Conservation (phyloP, 1,139 yeast species). For the Pichia sp. region DNA sequence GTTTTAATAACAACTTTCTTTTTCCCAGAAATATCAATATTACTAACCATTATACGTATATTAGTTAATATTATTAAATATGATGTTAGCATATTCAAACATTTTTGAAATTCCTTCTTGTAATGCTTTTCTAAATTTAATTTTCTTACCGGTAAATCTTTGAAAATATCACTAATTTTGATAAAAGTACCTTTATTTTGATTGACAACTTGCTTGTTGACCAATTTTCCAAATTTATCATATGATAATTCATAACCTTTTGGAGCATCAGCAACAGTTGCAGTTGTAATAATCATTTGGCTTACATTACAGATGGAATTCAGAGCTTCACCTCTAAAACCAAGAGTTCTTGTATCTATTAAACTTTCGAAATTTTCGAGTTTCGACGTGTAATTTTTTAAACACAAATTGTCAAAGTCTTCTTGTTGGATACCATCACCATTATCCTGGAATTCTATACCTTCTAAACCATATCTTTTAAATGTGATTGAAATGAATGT, state of each 20-base stretch:
- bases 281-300: conserved; percentile 49
- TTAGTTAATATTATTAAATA: conserved; percentile 58
- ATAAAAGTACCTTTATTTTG: conserved; percentile 60
- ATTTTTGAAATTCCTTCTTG: conserved; percentile 66
- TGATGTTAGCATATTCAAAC: conserved; percentile 55
- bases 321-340: conserved; percentile 84
- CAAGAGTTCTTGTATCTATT: conserved; percentile 48
- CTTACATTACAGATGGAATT: conserved; percentile 58
- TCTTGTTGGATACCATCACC: conserved; percentile 62
- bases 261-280: conserved; percentile 46
- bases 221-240: conserved; percentile 46
- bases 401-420: conserved; percentile 59
- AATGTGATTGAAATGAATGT: conserved; percentile 52
- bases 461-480: conserved; percentile 68
- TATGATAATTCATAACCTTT: conserved; percentile 50
- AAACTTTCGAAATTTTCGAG: conserved; percentile 53
- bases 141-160: conserved; percentile 64
- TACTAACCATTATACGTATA: conserved; percentile 53
- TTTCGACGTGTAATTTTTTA: conserved; percentile 79
- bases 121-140: conserved; percentile 64
- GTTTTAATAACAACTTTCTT: conserved; percentile 45
- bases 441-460: conserved; percentile 66
- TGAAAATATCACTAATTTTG: conserved; percentile 46
- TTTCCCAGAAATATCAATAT: conserved; percentile 43
- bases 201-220: conserved; percentile 36